Conservation (phyloP, 768 basidiomycete species). For the Pulveroboletus sp. region DNA sequence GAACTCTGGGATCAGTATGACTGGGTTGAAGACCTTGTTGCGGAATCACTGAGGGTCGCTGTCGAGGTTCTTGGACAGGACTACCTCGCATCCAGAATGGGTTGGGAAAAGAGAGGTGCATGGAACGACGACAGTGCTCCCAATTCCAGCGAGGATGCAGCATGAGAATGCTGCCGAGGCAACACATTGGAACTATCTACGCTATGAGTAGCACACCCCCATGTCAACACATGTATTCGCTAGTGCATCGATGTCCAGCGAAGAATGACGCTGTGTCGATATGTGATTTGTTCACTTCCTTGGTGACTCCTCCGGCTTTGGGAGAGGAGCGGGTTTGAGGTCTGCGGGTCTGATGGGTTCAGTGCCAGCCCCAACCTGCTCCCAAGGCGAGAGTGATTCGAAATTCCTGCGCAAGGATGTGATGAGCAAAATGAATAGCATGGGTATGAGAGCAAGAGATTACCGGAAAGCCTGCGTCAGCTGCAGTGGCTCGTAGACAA, state of each 20-base stretch:
- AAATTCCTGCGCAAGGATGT: conserved; percentile 64
- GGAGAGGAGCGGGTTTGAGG: conserved; percentile 71
- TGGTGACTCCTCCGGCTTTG: conserved; percentile 66
- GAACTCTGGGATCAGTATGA: conserved; percentile 86
- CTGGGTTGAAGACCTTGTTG: conserved; percentile 95
- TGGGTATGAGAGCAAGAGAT: conserved; percentile 10
- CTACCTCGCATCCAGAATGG: conserved; percentile 82
- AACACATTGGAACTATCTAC: conserved; percentile 2
- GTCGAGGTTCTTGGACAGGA: conserved; percentile 92
- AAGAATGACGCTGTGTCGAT: neutral
- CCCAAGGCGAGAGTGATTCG: conserved; percentile 91
- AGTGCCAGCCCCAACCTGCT: conserved; percentile 76
- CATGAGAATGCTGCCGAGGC: conserved; percentile 3
- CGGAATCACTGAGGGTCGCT: conserved; percentile 77
- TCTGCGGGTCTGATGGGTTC: conserved; percentile 57
- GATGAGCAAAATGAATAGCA: neutral
- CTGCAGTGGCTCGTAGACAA: conserved; percentile 96
- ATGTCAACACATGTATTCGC: conserved; percentile 9
- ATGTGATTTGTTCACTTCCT: conserved; percentile 56
- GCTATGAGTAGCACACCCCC: conserved; percentile 5
- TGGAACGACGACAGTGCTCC: conserved; percentile 6
- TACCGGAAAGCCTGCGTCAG: conserved; percentile 97
- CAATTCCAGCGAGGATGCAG: conserved; percentile 5
- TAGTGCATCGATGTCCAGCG: conserved; percentile 11
- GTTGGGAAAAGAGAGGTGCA: conserved; percentile 51